These are phyloP conservation scores for Podospora conica DNA, from an alignment of 495 filamentous ascomycete genomes.

Conservation along the genomic window DNA sequence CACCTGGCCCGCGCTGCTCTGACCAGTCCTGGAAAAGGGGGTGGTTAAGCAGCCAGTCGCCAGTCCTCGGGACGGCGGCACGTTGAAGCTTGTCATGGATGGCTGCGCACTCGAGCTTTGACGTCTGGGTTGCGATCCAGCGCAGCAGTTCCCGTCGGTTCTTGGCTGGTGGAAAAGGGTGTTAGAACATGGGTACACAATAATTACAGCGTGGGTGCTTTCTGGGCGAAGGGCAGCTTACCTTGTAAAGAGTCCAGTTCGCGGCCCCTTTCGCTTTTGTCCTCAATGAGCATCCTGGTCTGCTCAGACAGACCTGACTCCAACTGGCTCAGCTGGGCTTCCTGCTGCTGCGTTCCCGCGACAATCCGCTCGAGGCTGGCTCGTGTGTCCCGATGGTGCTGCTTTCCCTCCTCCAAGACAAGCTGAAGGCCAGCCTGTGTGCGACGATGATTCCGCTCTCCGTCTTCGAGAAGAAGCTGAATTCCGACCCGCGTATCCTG, in stretches of 20 bases:
- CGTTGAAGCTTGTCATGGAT: background rate
- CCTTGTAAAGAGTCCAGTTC: background rate
- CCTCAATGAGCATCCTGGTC: background rate
- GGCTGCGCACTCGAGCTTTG: background rate
- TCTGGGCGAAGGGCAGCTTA: background rate
- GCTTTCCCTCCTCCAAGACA: background rate
- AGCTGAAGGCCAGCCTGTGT: background rate
- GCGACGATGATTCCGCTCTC: background rate
- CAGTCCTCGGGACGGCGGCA: background rate
- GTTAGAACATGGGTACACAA: background rate
- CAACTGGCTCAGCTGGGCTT: background rate
- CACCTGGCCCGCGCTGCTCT: background rate
- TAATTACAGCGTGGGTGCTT: no score
- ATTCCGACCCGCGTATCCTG: background rate
- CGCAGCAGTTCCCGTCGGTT: background rate
- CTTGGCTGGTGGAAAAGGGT: background rate
- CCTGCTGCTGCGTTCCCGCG: background rate
- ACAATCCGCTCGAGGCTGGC: background rate
- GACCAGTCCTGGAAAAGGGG: background rate
- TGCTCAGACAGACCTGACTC: background rate
- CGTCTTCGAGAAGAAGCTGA: background rate
- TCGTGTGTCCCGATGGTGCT: background rate
- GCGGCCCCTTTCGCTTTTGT: background rate
- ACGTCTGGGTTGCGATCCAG: background rate
- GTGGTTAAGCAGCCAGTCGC: background rate